A percentile compares a stretch with the other conserved stretches of the same genome.
Conservation (phyloP, 2,329 filamentous ascomycete species). For the Fusarium sp. region DNA sequence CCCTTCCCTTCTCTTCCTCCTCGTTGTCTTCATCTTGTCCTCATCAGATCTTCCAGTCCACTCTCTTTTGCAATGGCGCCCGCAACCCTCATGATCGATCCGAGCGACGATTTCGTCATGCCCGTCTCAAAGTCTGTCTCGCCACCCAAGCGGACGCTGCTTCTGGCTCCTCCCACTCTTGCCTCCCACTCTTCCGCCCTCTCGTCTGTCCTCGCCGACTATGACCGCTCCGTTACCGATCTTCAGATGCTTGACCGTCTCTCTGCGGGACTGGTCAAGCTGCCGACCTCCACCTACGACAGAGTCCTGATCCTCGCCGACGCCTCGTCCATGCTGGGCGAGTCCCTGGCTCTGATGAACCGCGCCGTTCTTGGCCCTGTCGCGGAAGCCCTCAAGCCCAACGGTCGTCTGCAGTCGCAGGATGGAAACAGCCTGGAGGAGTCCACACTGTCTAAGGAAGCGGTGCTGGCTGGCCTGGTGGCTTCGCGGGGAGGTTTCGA, state of each 20-base stretch:
- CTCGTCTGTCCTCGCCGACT: slow-evolving; percentile 74
- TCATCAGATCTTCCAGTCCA: not conserved
- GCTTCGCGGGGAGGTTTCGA: slow-evolving; percentile 73
- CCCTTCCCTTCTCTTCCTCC: slow-evolving; percentile 4
- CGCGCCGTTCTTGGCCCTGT: slow-evolving; percentile 76
- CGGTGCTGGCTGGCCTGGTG: slow-evolving; percentile 84
- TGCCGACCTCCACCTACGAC: slow-evolving; percentile 84
- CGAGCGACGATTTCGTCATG: slow-evolving; percentile 63
- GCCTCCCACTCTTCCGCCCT: slow-evolving; percentile 86
- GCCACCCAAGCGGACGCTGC: slow-evolving; percentile 71
- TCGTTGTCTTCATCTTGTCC: not conserved
- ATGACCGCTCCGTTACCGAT: slow-evolving; percentile 83
- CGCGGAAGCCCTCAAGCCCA: slow-evolving; percentile 76
- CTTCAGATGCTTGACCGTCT: slow-evolving; percentile 98
- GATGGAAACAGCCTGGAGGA: slow-evolving; percentile 69
- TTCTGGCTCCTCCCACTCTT: slow-evolving; percentile 91
- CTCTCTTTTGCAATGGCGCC: slow-evolving; percentile 58
- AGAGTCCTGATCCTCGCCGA: slow-evolving; percentile 86
- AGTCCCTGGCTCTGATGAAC: slow-evolving; percentile 73
- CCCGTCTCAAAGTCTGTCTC: slow-evolving; percentile 37
- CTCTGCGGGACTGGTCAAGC: slow-evolving; percentile 80
- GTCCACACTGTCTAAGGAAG: slow-evolving; percentile 69
- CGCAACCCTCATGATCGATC: slow-evolving; percentile 66
- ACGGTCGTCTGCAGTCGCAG: slow-evolving; percentile 76
- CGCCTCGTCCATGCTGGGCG: slow-evolving; percentile 73